Evolutionary conservation across 2,329 filamentous ascomycete species (phyloP), one percentile per base, ranked within the genome.

Genomic region (Fusarium sp.): DNA sequence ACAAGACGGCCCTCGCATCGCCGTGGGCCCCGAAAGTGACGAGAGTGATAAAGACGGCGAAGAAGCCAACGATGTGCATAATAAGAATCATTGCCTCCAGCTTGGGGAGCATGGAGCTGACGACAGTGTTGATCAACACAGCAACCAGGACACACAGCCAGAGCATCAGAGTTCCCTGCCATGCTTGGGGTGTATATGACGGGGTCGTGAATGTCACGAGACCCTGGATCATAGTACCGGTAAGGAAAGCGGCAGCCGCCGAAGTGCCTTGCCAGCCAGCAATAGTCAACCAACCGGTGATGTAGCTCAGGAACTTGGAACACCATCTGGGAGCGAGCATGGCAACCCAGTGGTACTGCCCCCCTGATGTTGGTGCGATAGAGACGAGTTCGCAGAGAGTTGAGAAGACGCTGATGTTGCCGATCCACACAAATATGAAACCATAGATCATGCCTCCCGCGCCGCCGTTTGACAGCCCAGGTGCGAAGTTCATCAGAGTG

Each of bases 391-490:
- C 71, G 23, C 71, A 70, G 7, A 73, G 71, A 4, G 64, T 68
- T 0, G 71, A 67, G n/a, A 73, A 73, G 20, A 69, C 66, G 23
- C 71, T 72, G 6, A 73, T 69, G 0, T 82, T 85, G 1, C 81
- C 82, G 16, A 77, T 70, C 83, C 83, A 86, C 16, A 84, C 82
- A 49, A 86, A 81, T 25, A 86, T 79, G 75, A 82, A 87, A 50
- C 83, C 83, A 67, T 84, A 86, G 8, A 86, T 73, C 4, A 84
- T 75, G 4, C 84, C 84, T 1, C 62, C 71, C 2, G 71, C 66
- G 2, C 74, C 74, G 6, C 73, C 73, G 20, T 75, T 75, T 3
- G 59, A 61, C 14, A 74, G 61, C 13, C 73, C 73, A 1, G 71
- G 65, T 0, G 73, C 68, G n/a, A 75, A 74, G 58, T 72, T 69